Evolutionary conservation across 129 eudicot genomes (phyloP), one percentile per base, ranked within the genome.

Genomic region (Chrysanthemum makinoi): DNA sequence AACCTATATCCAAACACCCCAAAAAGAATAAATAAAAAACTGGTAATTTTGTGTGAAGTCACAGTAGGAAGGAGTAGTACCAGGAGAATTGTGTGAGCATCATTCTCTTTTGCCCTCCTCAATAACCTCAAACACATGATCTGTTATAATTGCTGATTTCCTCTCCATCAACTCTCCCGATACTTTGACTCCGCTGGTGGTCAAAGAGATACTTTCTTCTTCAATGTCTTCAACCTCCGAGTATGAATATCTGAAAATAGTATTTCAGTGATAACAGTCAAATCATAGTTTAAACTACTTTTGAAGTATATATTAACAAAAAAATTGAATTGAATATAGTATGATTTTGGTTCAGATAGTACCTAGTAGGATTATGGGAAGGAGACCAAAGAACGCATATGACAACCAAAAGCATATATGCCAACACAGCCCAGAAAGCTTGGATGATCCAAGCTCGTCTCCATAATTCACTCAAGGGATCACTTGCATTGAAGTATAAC

Each of bases 401-500:
- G 22, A 91, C 86, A 18, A 80, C 83, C 80, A 91, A 76, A 48
- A 91, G 85, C 30, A 88, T 65, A 81, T 81, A 91, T 10, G 92
- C 91, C 62, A 91, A 82, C 80, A 91, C 2, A 43, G 89, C 85
- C 97, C 97, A 91, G 77, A 91, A 91, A 66, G 91, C 97, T 64
- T 89, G 95, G 68, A 91, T 91, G 61, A 86, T 78, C 97, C 97
- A 91, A 49, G 97, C 87, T 80, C 88, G 77, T 73, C 78, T 77
- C 97, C 97, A 91, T 63, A 85, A 53, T 77, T 91, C 97, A 49
- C 97, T 86, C 64, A 91, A 78, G n/a, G 95, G 97, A 81, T 91
- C 97, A 82, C 95, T 91, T 50, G 97, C 91, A 82, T 91, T 91
- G 65, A 91, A 91, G 72, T 91, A 91, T 80, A 91, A 66, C 97